A percentile compares a stretch with the other conserved stretches of the same genome.
Conservation (phyloP, 2,329 filamentous ascomycete genomes). For the Colletotrichum sublineola region DNA sequence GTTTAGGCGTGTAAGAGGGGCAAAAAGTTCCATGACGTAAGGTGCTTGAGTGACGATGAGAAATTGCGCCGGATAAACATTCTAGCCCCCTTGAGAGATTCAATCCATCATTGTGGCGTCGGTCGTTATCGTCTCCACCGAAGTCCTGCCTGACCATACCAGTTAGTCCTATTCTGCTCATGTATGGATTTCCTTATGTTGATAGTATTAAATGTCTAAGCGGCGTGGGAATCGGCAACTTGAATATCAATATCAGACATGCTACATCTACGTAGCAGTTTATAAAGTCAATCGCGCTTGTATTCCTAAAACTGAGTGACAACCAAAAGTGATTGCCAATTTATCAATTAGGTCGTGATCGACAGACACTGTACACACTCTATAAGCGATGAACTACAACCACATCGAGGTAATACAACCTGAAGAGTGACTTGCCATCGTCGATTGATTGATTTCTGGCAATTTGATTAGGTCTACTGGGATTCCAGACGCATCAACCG, state of each 20-base stretch:
- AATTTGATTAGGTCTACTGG: neutral
- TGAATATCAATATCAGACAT: neutral
- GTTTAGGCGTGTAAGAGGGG: neutral
- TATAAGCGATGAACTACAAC: no score
- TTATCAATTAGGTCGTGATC: neutral
- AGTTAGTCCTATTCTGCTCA: neutral
- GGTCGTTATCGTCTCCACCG: neutral
- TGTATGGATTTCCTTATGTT: neutral
- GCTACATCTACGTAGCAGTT: neutral
- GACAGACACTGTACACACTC: no score
- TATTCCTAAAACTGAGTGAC: no score
- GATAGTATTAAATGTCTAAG: neutral
- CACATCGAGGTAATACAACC: no score
- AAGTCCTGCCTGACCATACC: neutral
- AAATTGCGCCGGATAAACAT: neutral
- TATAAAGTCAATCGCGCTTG: neutral
- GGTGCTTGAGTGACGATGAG: neutral
- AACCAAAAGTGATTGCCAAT: neutral
- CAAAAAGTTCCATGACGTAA: neutral
- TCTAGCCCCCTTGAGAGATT: neutral
- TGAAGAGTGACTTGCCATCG: no score
- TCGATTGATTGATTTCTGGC: no score
- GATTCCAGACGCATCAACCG: neutral
- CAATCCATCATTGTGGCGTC: neutral
- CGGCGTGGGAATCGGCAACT: neutral